Conservation (phyloP, 192 early-diverging fungal genomes). For the Coemansia nantahalensis region DNA sequence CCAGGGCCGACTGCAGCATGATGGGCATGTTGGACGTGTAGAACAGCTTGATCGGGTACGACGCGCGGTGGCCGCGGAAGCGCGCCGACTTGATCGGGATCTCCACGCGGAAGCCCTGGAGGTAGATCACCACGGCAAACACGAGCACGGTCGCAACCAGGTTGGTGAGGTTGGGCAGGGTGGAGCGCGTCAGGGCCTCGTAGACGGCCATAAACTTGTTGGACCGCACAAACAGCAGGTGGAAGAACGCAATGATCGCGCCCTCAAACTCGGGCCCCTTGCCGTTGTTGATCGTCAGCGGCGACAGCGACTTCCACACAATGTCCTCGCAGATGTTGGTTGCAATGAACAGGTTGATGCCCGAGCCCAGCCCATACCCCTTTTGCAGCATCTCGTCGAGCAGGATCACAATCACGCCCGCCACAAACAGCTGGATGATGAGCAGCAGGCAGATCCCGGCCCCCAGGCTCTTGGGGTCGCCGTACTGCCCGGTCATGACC, state of each 20-base stretch:
- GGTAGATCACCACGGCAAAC: slow-evolving; percentile 87
- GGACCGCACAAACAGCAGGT: slow-evolving; percentile 88
- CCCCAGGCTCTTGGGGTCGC: slow-evolving; percentile 93
- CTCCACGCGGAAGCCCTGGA: slow-evolving; percentile 99
- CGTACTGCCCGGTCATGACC: slow-evolving; percentile 98
- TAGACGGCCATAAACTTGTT: slow-evolving; percentile 97
- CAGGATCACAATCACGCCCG: slow-evolving; percentile 95
- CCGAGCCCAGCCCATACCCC: slow-evolving; percentile 99
- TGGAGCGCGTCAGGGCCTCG: slow-evolving; percentile 94
- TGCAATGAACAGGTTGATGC: slow-evolving; percentile 99
- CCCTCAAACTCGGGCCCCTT: slow-evolving; percentile 99
- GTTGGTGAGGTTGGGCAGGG: slow-evolving; percentile 86
- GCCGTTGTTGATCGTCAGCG: slow-evolving; percentile 97
- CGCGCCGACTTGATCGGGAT: slow-evolving; percentile 96
- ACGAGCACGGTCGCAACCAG: slow-evolving; percentile 87
- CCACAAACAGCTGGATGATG: slow-evolving; percentile 95
- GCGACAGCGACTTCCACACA: slow-evolving; percentile 98
- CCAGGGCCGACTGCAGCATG: slow-evolving; percentile 98
- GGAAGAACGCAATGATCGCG: slow-evolving; percentile 92
- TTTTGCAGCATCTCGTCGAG: slow-evolving; percentile 99
- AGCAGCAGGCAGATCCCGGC: slow-evolving; percentile 95
- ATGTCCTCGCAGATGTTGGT: slow-evolving; percentile 99
- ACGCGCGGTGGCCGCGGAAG: slow-evolving; percentile 95
- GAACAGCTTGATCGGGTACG: slow-evolving; percentile 99
- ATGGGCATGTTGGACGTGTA: slow-evolving; percentile 99